Conservation (phyloP, 768 basidiomycete species). For the Pleurotus sapidus region DNA sequence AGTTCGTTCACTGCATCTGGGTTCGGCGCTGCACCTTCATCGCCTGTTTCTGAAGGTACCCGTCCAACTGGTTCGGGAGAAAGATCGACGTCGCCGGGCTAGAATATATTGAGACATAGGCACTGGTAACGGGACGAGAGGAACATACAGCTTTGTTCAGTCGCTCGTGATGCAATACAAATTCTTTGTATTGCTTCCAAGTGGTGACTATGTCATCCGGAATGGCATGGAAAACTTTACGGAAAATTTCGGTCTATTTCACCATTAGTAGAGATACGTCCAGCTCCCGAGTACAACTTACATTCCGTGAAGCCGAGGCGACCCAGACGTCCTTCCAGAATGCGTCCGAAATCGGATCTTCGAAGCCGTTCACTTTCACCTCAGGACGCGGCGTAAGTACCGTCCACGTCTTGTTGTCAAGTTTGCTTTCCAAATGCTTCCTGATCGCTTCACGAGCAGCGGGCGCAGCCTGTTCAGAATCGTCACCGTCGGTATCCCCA, state of each 20-base stretch:
- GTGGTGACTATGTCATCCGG: conserved; percentile 93
- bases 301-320: conserved; percentile 85
- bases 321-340: conserved; percentile 95
- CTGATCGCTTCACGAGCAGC: conserved; percentile 48
- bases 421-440: conserved; percentile 52
- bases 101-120: conserved; percentile 29
- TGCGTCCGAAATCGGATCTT: conserved; percentile 81
- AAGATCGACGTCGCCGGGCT: conserved; percentile 24
- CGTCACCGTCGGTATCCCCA: conserved; percentile 39
- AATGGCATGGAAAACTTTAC: conserved; percentile 90
- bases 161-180: conserved; percentile 71
- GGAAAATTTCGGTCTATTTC: conserved; percentile 86
- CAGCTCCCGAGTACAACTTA: conserved; percentile 33
- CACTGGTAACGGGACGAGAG: not conserved
- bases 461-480: conserved; percentile 48
- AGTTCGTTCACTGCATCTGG: conserved; percentile 22
- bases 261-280: conserved; percentile 5
- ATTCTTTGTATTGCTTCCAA: conserved; percentile 95
- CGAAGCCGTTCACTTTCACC: conserved; percentile 75
- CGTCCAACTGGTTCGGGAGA: conserved; percentile 46
- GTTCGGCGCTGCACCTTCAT: conserved; percentile 32
- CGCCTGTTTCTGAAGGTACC: conserved; percentile 56
- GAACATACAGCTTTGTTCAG: conserved; percentile 61
- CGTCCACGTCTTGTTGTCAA: conserved; percentile 54
- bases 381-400: conserved; percentile 66